A percentile compares a stretch with the other conserved stretches of the same genome.
These are phyloP conservation scores for Aspergillus brunneoviolaceus DNA, from an alignment of 2,329 filamentous ascomycete genomes.

Conservation along the genomic window DNA sequence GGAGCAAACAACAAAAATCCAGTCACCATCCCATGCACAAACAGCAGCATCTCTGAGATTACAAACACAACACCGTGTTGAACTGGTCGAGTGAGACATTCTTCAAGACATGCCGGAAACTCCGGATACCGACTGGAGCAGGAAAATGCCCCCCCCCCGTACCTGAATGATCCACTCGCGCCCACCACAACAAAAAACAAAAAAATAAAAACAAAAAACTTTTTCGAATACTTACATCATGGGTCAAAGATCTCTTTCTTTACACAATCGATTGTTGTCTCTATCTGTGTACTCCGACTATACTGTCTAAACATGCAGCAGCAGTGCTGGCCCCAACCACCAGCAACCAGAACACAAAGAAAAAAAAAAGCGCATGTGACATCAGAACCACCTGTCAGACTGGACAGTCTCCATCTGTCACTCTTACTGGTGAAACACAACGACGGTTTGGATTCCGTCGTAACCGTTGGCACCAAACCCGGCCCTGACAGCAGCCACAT, in stretches of 20 bases:
- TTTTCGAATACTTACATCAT: no score
- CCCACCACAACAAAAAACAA: no score
- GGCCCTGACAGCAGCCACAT: slow-evolving; percentile 1
- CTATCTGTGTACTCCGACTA: no score
- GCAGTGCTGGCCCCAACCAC: neutral
- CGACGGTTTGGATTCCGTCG: slow-evolving; percentile 1
- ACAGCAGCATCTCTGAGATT: no score
- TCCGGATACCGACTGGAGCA: neutral
- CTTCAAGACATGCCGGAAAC: neutral
- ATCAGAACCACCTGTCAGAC: slow-evolving; percentile 8
- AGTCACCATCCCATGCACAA: neutral
- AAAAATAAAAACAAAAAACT: no score
- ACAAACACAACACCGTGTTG: no score
- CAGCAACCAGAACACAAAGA: neutral
- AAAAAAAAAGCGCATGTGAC: neutral
- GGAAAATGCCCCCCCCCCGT: neutral
- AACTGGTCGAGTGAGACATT: neutral
- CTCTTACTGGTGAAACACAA: slow-evolving; percentile 4
- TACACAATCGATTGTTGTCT: neutral
- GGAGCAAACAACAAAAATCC: neutral
- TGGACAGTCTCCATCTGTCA: slow-evolving; percentile 4
- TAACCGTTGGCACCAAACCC: neutral
- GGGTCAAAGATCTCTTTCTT: no score
- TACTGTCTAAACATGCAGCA: no score
- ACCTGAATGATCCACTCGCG: neutral